Percentiles rank a stretch among this genome's conserved stretches.
Conservation (phyloP, 495 filamentous ascomycete genomes). For the Choiromyces venosus region DNA sequence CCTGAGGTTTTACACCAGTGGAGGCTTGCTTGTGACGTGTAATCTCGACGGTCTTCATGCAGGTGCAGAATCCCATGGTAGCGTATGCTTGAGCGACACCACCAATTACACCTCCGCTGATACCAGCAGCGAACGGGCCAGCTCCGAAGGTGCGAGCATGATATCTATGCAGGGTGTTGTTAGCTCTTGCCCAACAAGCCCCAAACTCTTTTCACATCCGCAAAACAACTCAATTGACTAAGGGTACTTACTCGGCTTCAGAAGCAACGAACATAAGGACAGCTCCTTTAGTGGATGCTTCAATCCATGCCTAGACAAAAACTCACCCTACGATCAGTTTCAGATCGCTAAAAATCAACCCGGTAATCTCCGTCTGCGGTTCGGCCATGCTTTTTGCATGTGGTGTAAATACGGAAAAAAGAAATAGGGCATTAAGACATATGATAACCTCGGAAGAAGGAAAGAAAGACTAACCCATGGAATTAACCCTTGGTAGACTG, state of each 20-base stretch:
- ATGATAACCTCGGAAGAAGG: slow-evolving; percentile 12
- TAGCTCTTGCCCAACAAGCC: slow-evolving; percentile 4
- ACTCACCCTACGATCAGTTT: slow-evolving; percentile 23
- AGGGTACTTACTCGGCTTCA: slow-evolving; percentile 65
- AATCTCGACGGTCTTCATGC: slow-evolving; percentile 99
- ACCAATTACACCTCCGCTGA: slow-evolving; percentile 84
- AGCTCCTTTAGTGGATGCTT: slow-evolving; percentile 98
- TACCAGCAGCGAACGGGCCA: slow-evolving; percentile 77
- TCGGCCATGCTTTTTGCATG: slow-evolving; percentile 7
- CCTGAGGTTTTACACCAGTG: slow-evolving; percentile 69
- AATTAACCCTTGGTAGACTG: slow-evolving; percentile 99
- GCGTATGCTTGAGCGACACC: slow-evolving; percentile 97
- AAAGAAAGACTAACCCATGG: slow-evolving; percentile 60
- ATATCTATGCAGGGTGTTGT: slow-evolving; percentile 47
- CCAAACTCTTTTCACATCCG: not conserved
- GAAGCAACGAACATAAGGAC: slow-evolving; percentile 98
- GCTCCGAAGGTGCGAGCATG: slow-evolving; percentile 76
- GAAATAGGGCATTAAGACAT: not conserved
- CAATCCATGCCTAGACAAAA: slow-evolving; percentile 74
- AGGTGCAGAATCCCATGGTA: slow-evolving; percentile 99
- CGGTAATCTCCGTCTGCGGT: slow-evolving; percentile 15
- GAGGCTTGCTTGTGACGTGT: slow-evolving; percentile 94
- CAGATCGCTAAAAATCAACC: slow-evolving; percentile 2
- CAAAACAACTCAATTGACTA: slow-evolving; percentile 10
- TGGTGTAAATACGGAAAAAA: not conserved